These are phyloP conservation scores for Fusarium compactum DNA, from an alignment of 2,329 filamentous ascomycete genomes.

Conservation along the genomic window DNA sequence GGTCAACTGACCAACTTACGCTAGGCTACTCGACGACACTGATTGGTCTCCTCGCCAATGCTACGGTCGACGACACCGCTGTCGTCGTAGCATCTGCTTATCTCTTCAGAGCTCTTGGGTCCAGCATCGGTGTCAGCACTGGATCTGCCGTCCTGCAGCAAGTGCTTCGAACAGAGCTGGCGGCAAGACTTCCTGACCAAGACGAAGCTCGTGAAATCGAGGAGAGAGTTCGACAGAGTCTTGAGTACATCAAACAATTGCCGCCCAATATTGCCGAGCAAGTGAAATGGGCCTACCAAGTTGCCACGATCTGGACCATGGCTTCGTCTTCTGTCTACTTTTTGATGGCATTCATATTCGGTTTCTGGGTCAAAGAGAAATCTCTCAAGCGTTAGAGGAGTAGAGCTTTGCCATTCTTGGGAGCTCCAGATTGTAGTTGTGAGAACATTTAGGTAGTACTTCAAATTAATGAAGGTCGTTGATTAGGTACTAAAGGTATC, in stretches of 20 bases:
- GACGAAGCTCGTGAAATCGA: slow-evolving; percentile 74
- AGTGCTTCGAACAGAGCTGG: slow-evolving; percentile 69
- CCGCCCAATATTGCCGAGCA: slow-evolving; percentile 69
- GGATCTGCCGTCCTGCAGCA: slow-evolving; percentile 79
- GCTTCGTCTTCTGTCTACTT: slow-evolving; percentile 54
- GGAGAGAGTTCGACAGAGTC: slow-evolving; percentile 74
- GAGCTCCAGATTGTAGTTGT: not conserved
- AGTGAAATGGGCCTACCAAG: slow-evolving; percentile 75
- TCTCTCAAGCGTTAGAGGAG: slow-evolving; percentile 57
- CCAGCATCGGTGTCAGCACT: slow-evolving; percentile 80
- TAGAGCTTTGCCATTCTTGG: not conserved
- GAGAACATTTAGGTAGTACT: too few relatives aligned
- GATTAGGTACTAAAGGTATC: not conserved
- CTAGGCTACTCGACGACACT: slow-evolving; percentile 64
- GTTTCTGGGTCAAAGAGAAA: slow-evolving; percentile 69
- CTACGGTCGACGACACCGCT: slow-evolving; percentile 74
- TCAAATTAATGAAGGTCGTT: not conserved
- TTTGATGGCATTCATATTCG: slow-evolving; percentile 54
- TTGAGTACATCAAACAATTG: slow-evolving; percentile 75
- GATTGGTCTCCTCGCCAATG: slow-evolving; percentile 78
- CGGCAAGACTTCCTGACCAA: slow-evolving; percentile 64
- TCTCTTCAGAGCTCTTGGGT: slow-evolving; percentile 82
- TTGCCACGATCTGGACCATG: slow-evolving; percentile 57
- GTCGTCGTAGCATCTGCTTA: slow-evolving; percentile 84
- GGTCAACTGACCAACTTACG: not conserved